Percentiles rank a stretch among this genome's conserved stretches.
Conservation (phyloP, 345 rosid genomes). For the Citrus mangshanensis region DNA sequence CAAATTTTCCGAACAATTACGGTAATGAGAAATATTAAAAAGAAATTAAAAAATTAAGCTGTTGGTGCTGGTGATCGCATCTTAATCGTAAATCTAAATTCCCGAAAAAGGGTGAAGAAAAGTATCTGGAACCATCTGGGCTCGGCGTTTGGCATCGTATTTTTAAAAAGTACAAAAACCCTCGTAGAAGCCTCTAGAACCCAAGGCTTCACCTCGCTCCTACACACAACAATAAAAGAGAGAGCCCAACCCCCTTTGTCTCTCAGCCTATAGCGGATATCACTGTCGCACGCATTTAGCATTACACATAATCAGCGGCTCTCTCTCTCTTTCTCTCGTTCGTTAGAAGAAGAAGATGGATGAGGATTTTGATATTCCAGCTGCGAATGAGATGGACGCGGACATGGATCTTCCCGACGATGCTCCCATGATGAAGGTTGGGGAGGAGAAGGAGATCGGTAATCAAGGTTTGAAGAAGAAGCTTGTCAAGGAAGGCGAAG, state of each 20-base stretch:
- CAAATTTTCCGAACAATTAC: no score
- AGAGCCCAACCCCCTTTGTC: background rate
- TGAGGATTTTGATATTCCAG: constrained; percentile 55
- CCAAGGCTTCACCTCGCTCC: background rate
- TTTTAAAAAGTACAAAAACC: background rate
- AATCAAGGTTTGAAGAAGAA: constrained; percentile 78
- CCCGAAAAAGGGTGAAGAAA: background rate
- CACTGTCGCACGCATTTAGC: background rate
- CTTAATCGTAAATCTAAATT: background rate
- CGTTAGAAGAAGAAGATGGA: constrained; percentile 31
- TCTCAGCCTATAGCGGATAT: background rate
- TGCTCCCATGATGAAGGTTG: constrained; percentile 36
- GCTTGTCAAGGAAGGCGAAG: constrained; percentile 74
- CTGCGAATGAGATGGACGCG: constrained; percentile 43
- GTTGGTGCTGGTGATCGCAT: background rate
- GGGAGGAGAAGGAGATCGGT: constrained; percentile 83
- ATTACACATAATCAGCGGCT: background rate
- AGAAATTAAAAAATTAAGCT: no score
- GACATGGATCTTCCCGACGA: constrained; percentile 48
- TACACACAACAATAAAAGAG: background rate
- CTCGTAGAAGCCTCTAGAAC: constrained; percentile 47
- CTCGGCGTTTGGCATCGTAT: background rate
- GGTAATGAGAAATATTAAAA: no score
- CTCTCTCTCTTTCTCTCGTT: no score
- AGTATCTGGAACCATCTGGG: constrained; percentile 7